These are phyloP conservation scores for Solanum chilense DNA, from an alignment of 257 asterid genomes.

Conservation along the genomic window DNA sequence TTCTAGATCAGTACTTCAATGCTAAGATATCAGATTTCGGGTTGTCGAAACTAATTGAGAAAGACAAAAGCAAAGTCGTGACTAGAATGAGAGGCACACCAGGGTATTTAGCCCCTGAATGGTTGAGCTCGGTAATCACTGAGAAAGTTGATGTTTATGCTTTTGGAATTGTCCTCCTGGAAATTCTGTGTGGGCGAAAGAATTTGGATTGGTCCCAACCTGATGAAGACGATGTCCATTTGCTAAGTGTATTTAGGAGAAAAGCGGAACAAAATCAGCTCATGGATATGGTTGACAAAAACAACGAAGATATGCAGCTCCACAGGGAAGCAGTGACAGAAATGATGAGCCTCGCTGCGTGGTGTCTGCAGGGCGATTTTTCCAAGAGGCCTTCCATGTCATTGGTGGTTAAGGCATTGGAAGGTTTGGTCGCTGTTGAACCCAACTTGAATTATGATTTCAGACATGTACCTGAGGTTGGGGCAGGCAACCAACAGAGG, in stretches of 20 bases:
- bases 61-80: conserved; percentile 9
- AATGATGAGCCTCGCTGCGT: conserved; percentile 4
- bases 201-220: conserved; percentile 7
- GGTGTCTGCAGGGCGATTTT: conserved; percentile 9
- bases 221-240: conserved; percentile 5
- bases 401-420: conserved; percentile 12
- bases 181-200: conserved; percentile 11
- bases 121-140: conserved; percentile 11
- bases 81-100: conserved; percentile 21
- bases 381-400: conserved; percentile 19
- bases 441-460: not conserved
- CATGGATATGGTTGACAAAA: conserved; percentile 2
- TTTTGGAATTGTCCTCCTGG: conserved; percentile 15
- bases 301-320: conserved; percentile 4
- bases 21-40: conserved; percentile 21
- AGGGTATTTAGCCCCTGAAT: conserved; percentile 15
- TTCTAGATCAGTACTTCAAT: conserved; percentile 8
- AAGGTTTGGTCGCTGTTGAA: conserved; percentile 2
- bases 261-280: conserved; percentile 2
- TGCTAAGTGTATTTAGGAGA: conserved; percentile 3
- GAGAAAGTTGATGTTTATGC: conserved; percentile 18
- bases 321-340: not conserved
- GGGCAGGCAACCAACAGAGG: not conserved
- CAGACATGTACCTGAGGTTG: not conserved
- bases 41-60: conserved; percentile 11